Percentiles rank a stretch among this genome's conserved stretches.
These are phyloP conservation scores for Sporisorium scitamineum DNA, from an alignment of 1,284 basidiomycete species.

Conservation along the genomic window DNA sequence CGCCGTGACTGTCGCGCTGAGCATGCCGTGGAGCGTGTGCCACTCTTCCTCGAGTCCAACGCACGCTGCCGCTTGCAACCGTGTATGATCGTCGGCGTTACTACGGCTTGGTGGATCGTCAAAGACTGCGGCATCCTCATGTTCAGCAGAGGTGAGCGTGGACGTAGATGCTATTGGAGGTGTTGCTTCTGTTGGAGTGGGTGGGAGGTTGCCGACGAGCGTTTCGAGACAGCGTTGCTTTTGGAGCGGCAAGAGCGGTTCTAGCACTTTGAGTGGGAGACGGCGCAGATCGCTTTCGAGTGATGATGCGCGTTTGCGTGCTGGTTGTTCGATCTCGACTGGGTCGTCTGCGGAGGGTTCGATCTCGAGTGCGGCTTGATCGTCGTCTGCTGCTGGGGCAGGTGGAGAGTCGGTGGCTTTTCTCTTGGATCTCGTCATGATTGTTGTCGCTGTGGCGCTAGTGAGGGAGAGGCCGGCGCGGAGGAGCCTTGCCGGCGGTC, in stretches of 20 bases:
- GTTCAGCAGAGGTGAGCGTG: background rate
- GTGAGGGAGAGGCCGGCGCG: background rate
- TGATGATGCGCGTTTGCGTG: slow-evolving; percentile 4
- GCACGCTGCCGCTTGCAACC: slow-evolving; percentile 36
- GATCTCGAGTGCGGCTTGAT: slow-evolving; percentile 11
- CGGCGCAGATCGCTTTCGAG: slow-evolving; percentile 14
- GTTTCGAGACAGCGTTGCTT: slow-evolving; percentile 29
- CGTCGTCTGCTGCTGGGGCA: slow-evolving; percentile 7
- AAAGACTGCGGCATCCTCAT: slow-evolving; percentile 21
- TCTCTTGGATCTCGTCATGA: slow-evolving; percentile 19
- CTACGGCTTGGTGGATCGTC: background rate
- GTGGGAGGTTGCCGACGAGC: slow-evolving; percentile 30
- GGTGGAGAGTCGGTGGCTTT: slow-evolving; percentile 26
- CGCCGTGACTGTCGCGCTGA: slow-evolving; percentile 44
- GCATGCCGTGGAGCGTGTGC: slow-evolving; percentile 44
- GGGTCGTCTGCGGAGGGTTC: slow-evolving; percentile 13
- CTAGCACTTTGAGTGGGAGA: slow-evolving; percentile 15
- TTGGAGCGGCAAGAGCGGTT: slow-evolving; percentile 16
- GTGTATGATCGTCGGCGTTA: background rate
- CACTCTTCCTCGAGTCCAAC: slow-evolving; percentile 57
- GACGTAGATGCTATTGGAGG: slow-evolving; percentile 6
- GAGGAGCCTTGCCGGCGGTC: background rate
- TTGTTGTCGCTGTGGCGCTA: background rate
- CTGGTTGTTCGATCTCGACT: background rate
- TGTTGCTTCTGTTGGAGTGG: background rate